Evolutionary conservation across 23 red algal genomes (phyloP).

Genomic region (Agarophyton chilense): DNA sequence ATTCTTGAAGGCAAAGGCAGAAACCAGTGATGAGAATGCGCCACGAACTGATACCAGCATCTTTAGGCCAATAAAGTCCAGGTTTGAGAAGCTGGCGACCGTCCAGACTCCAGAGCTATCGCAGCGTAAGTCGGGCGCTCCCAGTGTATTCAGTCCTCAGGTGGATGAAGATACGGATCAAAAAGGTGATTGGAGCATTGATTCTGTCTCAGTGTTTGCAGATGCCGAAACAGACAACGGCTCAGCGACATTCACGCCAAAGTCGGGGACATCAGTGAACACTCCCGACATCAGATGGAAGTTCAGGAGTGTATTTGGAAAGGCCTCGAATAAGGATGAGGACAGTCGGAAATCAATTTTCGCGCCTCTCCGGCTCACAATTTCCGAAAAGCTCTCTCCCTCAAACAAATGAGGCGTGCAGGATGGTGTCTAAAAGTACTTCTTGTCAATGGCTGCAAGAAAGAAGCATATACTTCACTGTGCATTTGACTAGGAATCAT

Average conservation of each 20-base stretch:
- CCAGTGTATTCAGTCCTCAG: constrained; percentile 47
- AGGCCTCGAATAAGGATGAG: not conserved
- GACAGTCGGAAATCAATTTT: constrained; percentile 8
- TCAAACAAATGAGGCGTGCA: not conserved
- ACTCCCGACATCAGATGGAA: not conserved
- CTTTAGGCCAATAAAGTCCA: constrained; percentile 62
- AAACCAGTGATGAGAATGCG: not conserved
- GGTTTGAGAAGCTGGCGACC: constrained; percentile 35
- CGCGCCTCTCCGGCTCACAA: not conserved
- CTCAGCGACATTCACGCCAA: not conserved
- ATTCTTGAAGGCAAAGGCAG: not conserved
- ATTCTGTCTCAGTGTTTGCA: constrained; percentile 48
- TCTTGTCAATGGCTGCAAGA: not conserved
- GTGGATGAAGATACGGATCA: constrained; percentile 11
- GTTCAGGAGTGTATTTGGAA: not conserved
- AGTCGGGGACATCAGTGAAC: not conserved
- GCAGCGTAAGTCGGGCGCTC: not conserved
- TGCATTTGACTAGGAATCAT: not conserved
- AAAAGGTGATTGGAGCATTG: constrained; percentile 25
- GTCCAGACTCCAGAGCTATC: not conserved
- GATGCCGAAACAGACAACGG: constrained; percentile 33
- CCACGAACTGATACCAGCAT: constrained; percentile 8
- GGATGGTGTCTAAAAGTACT: not conserved
- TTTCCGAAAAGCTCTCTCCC: not conserved
- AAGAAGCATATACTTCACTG: not conserved